phyloP scores from a whole-genome alignment of 176 grass and related monocot species.

The Typha latifolia region DNA sequence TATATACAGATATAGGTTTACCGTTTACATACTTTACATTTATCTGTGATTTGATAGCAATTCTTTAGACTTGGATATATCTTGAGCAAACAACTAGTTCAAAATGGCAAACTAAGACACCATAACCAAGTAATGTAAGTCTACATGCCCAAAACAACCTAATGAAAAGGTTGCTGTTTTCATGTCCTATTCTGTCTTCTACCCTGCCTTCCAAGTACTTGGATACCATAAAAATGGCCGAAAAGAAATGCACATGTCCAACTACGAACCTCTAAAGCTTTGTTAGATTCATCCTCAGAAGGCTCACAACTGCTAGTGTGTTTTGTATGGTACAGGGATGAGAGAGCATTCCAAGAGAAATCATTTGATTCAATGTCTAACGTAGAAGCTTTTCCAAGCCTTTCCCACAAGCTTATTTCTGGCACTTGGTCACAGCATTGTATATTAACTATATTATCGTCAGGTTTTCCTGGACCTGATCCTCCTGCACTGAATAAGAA shows the following conservation, averaged over 20 bases:
- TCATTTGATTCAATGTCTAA: conserved; percentile 79
- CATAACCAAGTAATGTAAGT: no score
- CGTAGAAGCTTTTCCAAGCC: conserved; percentile 60
- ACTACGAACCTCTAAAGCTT: conserved; percentile 71
- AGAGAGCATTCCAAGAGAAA: conserved; percentile 61
- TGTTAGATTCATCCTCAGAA: conserved; percentile 70
- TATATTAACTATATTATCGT: conserved; percentile 13
- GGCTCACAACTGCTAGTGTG: conserved; percentile 54
- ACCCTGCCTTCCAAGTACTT: neutral
- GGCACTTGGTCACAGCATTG: conserved; percentile 26
- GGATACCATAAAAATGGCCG: neutral
- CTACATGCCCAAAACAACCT: no score
- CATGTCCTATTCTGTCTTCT: no score
- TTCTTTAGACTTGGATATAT: no score
- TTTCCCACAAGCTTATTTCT: conserved; percentile 58
- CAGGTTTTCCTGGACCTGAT: conserved; percentile 22
- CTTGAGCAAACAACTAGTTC: no score
- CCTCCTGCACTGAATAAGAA: conserved; percentile 41
- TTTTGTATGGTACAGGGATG: conserved; percentile 79
- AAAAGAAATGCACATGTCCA: neutral
- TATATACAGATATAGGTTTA: no score
- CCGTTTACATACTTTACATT: no score
- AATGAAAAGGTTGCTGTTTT: no score
- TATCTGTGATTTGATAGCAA: no score
- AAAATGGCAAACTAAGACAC: no score